Evolutionary conservation across 1,284 basidiomycete genomes (phyloP), one percentile per base, ranked within the genome.

Genomic region (Phellopilus nigrolimitatus): DNA sequence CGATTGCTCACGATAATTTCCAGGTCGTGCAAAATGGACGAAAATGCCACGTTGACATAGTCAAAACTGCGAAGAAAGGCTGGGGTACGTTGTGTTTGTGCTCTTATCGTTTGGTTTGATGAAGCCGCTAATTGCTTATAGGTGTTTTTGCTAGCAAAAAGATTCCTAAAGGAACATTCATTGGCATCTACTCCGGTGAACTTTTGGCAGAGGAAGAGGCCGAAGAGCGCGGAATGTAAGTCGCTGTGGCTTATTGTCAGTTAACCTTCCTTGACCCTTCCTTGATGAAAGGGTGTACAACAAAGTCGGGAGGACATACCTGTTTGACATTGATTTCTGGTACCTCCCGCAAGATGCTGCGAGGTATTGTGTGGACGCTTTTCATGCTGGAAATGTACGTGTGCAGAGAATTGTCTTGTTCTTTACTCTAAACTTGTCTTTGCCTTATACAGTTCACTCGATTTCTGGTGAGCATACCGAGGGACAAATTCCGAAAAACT

Each of bases 181-280:
- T 97, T 38, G 91, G 91, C 1, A 75, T 90, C 0, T 95, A 95
- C 64, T 72, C 90, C 1, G 93, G 93, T 1, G 93, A 97, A 63
- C 67, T 93, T 3, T 61, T 95, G 21, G 80, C 76, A 0, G 84
- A 90, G 42, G 68, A 65, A 1, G 84, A 85, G 47, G 78, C 76
- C 1, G 82, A 92, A 40, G 60, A 66, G 9, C 78, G 93, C 21
- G 90, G 87, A 52, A 59, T 60, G 88, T 88, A 56, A 64, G 82
- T 9, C 31, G 6, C 24, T 31, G 17, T 47, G 7, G 10, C 42
- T 49, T 38, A 25, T 46, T 40, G 33, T 41, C n/a, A 39, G n/a
- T 13, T 48, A 13, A 34, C 41, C 5, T 27, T 36, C 9, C 10
- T 42, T 34, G 42, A 50, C 25, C 28, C 38, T 34, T 42, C 15